These are phyloP conservation scores for Vigna reflexopilosa DNA, from an alignment of 306 rosid species.

Conservation along the genomic window DNA sequence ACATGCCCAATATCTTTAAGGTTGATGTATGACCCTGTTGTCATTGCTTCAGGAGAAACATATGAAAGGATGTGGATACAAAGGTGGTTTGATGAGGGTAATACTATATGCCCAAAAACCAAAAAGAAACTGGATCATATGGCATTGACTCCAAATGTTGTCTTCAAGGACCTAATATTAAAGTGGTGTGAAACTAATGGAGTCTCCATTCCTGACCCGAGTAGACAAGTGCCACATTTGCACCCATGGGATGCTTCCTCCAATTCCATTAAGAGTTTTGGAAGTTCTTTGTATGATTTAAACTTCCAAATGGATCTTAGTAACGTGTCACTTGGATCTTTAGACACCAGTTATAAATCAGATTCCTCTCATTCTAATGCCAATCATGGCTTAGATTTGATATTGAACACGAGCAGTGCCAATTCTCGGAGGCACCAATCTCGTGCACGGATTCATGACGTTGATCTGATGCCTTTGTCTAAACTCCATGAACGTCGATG, in stretches of 20 bases:
- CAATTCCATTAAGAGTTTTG: conserved; percentile 78
- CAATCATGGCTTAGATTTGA: conserved; percentile 47
- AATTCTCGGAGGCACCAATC: conserved; percentile 52
- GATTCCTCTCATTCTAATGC: conserved; percentile 55
- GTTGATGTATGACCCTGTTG: conserved; percentile 90
- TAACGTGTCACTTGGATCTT: conserved; percentile 71
- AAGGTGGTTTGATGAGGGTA: conserved; percentile 88
- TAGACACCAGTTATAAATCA: conserved; percentile 65
- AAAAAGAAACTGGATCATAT: conserved; percentile 49
- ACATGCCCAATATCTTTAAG: conserved; percentile 76
- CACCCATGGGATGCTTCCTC: conserved; percentile 66
- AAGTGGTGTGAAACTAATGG: conserved; percentile 69
- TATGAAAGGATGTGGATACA: conserved; percentile 85
- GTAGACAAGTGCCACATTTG: conserved; percentile 48
- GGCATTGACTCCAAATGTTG: conserved; percentile 69
- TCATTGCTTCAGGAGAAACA: conserved; percentile 78
- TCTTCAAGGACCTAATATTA: conserved; percentile 68
- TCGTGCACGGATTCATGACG: conserved; percentile 43
- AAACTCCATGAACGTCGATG: conserved; percentile 64
- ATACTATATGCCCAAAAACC: conserved; percentile 72
- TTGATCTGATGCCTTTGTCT: conserved; percentile 52
- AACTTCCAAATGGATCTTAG: conserved; percentile 73
- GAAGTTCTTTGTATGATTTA: conserved; percentile 84
- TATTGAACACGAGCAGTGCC: conserved; percentile 45
- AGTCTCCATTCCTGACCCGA: conserved; percentile 65